These are phyloP conservation scores for Aspergillus nomiae DNA, from an alignment of 2,329 filamentous ascomycete species.

Conservation along the genomic window DNA sequence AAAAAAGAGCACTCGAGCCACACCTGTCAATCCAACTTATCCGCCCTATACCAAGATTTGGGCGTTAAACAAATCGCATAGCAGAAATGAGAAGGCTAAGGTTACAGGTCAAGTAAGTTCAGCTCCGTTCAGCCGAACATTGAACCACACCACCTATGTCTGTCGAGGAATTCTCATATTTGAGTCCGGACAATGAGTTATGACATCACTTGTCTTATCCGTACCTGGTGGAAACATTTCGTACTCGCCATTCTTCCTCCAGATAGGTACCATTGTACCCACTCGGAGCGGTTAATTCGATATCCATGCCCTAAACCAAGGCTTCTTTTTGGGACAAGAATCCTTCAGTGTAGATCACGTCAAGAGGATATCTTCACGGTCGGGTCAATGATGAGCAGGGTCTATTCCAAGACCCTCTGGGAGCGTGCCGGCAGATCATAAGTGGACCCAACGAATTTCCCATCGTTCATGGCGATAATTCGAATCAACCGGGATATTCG, in stretches of 20 bases:
- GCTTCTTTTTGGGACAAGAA: not conserved
- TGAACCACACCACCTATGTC: not conserved
- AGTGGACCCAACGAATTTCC: not conserved
- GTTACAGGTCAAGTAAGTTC: not conserved
- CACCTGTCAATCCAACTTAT: not conserved
- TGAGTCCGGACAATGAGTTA: not conserved
- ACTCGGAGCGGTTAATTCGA: not conserved
- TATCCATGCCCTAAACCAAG: not conserved
- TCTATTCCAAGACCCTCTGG: not conserved
- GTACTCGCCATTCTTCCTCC: not conserved
- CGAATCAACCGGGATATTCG: not conserved
- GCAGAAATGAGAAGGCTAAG: not conserved
- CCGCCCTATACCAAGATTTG: not conserved
- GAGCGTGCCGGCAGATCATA: not conserved
- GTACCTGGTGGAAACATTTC: not conserved
- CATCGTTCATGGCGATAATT: not conserved
- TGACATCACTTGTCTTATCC: not conserved
- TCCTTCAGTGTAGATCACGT: not conserved
- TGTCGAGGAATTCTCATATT: not conserved
- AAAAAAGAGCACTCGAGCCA: not conserved
- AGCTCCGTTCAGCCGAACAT: not conserved
- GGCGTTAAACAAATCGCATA: not conserved
- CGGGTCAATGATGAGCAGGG: not conserved
- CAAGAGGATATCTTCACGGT: not conserved
- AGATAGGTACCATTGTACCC: not conserved